phyloP scores from a whole-genome alignment of 768 basidiomycete genomes.

The Ramaria rubella region DNA sequence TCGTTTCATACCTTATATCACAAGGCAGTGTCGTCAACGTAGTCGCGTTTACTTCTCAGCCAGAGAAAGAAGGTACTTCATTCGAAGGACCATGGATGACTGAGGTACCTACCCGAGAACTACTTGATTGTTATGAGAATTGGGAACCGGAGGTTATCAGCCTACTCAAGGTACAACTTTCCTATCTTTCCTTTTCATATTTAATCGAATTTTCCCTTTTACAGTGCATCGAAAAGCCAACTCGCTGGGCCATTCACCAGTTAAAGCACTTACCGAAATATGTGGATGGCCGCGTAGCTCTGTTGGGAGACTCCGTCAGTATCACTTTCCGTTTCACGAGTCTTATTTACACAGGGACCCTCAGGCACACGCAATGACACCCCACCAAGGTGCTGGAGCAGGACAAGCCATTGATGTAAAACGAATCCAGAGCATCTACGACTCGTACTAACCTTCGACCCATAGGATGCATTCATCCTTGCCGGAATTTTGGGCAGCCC shows the following conservation, averaged over 20 bases:
- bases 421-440: not conserved
- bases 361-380: slow-evolving; percentile 45
- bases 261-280: slow-evolving; percentile 19
- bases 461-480: slow-evolving; percentile 23
- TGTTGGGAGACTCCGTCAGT: slow-evolving; percentile 26
- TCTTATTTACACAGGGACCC: not conserved
- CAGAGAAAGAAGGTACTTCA: slow-evolving; percentile 45
- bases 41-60: slow-evolving; percentile 46
- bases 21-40: slow-evolving; percentile 55
- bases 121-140: slow-evolving; percentile 23
- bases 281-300: slow-evolving; percentile 18
- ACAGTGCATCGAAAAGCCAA: slow-evolving; percentile 12
- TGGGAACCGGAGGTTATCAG: slow-evolving; percentile 34
- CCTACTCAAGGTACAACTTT: slow-evolving; percentile 23
- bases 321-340: not conserved
- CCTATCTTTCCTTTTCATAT: not conserved
- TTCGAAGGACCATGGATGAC: slow-evolving; percentile 49
- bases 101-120: slow-evolving; percentile 36
- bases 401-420: slow-evolving; percentile 51
- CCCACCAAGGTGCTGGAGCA: slow-evolving; percentile 53
- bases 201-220: not conserved
- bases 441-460: not conserved
- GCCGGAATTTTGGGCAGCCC: slow-evolving; percentile 17
- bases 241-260: slow-evolving; percentile 21
- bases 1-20: slow-evolving; percentile 57